phyloP scores from a whole-genome alignment of 192 early-diverging fungal genomes.

The Geosiphon pyriformis region DNA sequence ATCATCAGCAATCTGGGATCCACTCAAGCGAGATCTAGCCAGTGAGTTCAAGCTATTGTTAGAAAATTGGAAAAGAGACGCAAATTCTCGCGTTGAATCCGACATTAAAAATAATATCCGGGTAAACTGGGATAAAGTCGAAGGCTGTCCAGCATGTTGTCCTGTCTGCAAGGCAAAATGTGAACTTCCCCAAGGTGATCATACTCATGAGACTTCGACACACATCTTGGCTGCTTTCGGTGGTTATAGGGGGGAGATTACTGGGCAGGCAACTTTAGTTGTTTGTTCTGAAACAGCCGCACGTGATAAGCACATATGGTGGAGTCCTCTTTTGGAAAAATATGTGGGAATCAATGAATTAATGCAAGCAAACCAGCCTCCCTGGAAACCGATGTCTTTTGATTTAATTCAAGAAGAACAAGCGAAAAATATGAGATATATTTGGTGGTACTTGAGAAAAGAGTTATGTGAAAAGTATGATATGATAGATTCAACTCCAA shows the following conservation, averaged over 20 bases:
- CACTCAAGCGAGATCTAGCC: no score
- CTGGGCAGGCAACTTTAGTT: background rate
- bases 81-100: no score
- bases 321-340: background rate
- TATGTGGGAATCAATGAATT: background rate
- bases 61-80: no score
- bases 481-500: background rate
- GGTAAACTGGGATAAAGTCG: background rate
- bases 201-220: background rate
- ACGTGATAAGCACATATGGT: background rate
- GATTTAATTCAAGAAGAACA: background rate
- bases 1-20: no score
- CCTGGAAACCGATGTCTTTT: background rate
- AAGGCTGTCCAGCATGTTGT: background rate
- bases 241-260: background rate
- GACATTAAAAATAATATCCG: background rate
- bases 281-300: background rate
- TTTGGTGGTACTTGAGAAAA: background rate
- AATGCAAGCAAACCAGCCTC: background rate
- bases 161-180: background rate
- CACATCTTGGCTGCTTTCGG: background rate
- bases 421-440: background rate
- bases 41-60: no score
- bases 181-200: background rate
- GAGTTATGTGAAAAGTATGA: background rate